Base-by-base conservation (phyloP, 768 basidiomycete species). In the Termitomyces sp. region DNA sequence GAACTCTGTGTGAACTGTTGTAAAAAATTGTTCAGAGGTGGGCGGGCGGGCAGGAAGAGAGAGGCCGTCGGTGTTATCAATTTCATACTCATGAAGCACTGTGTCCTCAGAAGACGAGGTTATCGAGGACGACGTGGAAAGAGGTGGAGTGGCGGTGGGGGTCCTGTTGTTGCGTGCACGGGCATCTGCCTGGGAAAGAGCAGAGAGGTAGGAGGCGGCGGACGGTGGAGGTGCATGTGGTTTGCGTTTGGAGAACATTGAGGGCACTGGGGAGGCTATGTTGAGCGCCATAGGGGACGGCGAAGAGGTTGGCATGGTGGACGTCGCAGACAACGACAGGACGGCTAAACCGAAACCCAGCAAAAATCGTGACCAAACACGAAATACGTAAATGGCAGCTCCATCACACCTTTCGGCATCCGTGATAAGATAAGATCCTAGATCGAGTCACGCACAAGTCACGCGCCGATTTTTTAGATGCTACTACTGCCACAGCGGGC, bases 1-100 rank as follows among this genome's bases (percentile, higher is more conserved):
- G 69, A 95, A 98, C 75, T 98, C 95, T 27, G 90, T 82, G 75
- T 98, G 91, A 42, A 89, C 80, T 13, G 89, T 91, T 42, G 75
- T 81, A 70, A 89, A 91, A 31, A 86, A 79, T 67, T 93, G 87
- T 68, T 89, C 87, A 0, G 90, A 93, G 39, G 88, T 92, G 0
- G 91, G 91, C 2, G 91, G 86, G n/a, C 73, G 75, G 50, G 74
- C 66, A 18, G 89, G 89, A 55, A 83, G 76, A 8, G 82, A 70
- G 47, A 92, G 81, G 8, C 82, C 83, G 58, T 87, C 82, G 31
- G 73, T 76, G 64, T 80, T 77, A 53, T 73, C 69, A 1, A 37
- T 16, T 33, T 87, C 82, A 30, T 72, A 65, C 57, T 86, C 88
- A 64, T 81, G 75, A 36, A 89, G 71, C 7, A 86, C 74, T 22